These are phyloP conservation scores for Saccharomycodes ludwigii DNA, from an alignment of 805 yeast genomes.

Conservation along the genomic window DNA sequence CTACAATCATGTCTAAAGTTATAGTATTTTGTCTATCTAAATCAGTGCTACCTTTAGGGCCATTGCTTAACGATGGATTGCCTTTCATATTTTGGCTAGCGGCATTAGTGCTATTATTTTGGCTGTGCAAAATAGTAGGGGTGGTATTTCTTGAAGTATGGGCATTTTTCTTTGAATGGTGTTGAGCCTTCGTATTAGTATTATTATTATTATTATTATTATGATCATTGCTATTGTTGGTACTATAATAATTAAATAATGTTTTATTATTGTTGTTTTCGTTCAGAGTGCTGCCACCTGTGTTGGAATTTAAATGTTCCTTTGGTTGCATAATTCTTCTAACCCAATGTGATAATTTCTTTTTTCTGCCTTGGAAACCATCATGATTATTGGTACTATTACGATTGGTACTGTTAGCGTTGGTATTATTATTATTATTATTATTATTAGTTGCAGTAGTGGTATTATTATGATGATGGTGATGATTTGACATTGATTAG, in stretches of 20 bases:
- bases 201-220: conserved; percentile 1
- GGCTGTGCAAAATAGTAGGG: too few relatives aligned
- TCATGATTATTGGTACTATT: conserved; percentile 1
- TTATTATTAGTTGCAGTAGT: background rate
- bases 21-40: too few relatives aligned
- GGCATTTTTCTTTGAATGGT: background rate
- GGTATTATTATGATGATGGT: background rate
- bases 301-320: conserved; percentile 7
- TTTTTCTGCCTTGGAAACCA: conserved; percentile 12
- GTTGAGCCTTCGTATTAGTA: background rate
- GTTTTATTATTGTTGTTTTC: background rate
- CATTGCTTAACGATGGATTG: too few relatives aligned
- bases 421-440: background rate
- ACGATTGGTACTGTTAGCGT: background rate
- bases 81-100: too few relatives aligned
- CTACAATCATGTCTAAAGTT: too few relatives aligned
- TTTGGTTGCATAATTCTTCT: conserved; percentile 20
- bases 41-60: too few relatives aligned
- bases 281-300: background rate
- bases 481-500: background rate
- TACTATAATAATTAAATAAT: background rate
- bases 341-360: conserved; percentile 22
- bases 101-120: too few relatives aligned
- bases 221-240: conserved; percentile 1
- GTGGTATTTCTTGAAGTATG: background rate